phyloP scores from a whole-genome alignment of 2,329 filamentous ascomycete genomes.

The Aaosphaeria arxii region DNA sequence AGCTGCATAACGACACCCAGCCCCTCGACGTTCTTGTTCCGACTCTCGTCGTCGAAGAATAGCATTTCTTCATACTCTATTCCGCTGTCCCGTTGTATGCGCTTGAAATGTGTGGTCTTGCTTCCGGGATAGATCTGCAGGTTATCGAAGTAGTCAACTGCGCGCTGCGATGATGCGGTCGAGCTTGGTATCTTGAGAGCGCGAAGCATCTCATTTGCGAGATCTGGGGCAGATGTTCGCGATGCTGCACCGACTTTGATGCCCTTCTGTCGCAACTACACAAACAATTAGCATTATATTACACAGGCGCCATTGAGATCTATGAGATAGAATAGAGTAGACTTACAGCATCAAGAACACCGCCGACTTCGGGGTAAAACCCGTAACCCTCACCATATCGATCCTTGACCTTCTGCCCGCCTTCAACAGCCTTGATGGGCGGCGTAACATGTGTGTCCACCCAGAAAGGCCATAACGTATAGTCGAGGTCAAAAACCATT shows the following conservation, averaged over 20 bases:
- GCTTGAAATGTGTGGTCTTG: constrained; percentile 83
- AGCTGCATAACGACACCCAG: constrained; percentile 83
- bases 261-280: constrained; percentile 41
- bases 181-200: constrained; percentile 63
- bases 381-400: constrained; percentile 45
- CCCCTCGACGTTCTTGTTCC: constrained; percentile 78
- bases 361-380: constrained; percentile 47
- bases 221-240: constrained; percentile 73
- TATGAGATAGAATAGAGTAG: not conserved
- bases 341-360: constrained; percentile 37
- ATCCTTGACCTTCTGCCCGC: constrained; percentile 51
- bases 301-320: not conserved
- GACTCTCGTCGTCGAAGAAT: constrained; percentile 90
- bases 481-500: constrained; percentile 93
- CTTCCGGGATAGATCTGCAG: constrained; percentile 67
- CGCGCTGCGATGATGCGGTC: constrained; percentile 42
- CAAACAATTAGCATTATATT: no score
- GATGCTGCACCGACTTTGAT: constrained; percentile 72
- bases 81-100: constrained; percentile 67
- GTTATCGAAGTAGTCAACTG: constrained; percentile 55
- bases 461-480: constrained; percentile 99
- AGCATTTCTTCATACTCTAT: constrained; percentile 80
- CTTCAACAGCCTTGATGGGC: constrained; percentile 58
- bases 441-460: constrained; percentile 85
- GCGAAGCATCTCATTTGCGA: constrained; percentile 77